Conservation (phyloP, 2,329 filamentous ascomycete genomes). For the Dryadomyces quercus-mongolicae region DNA sequence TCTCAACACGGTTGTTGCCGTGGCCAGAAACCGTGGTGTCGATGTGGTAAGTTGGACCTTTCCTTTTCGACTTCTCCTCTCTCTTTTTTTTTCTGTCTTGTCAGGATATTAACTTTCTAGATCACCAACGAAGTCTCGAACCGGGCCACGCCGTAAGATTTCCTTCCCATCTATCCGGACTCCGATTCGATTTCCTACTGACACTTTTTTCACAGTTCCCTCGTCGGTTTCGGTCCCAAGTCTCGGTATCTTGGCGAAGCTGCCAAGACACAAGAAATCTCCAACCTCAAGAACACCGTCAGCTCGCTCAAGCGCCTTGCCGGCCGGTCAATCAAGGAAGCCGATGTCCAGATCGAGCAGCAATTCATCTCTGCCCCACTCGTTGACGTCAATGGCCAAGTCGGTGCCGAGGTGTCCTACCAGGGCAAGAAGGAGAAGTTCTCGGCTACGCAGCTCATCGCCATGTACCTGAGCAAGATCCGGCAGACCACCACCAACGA, state of each 20-base stretch:
- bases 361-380: slow-evolving; percentile 77
- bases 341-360: slow-evolving; percentile 88
- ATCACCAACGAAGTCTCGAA: slow-evolving; percentile 99
- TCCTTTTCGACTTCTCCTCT: slow-evolving; percentile 3
- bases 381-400: slow-evolving; percentile 84
- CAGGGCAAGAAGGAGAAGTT: slow-evolving; percentile 91
- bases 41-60: slow-evolving; percentile 68
- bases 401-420: slow-evolving; percentile 88
- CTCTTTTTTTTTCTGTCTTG: too few species aligned
- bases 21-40: slow-evolving; percentile 95
- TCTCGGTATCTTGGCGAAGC: slow-evolving; percentile 87
- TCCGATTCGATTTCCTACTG: not conserved
- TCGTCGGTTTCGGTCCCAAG: slow-evolving; percentile 93
- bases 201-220: slow-evolving; percentile 44
- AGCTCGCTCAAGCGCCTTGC: slow-evolving; percentile 82
- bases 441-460: slow-evolving; percentile 83
- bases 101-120: slow-evolving; percentile 33
- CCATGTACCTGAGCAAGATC: slow-evolving; percentile 94
- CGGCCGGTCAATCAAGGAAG: slow-evolving; percentile 76
- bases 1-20: slow-evolving; percentile 92
- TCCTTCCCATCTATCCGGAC: not conserved
- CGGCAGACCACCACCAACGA: slow-evolving; percentile 78
- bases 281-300: slow-evolving; percentile 99
- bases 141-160: slow-evolving; percentile 86
- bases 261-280: slow-evolving; percentile 97